These are phyloP conservation scores for Spizellomyces sp. DNA, from an alignment of 192 early-diverging fungal species.

Conservation along the genomic window DNA sequence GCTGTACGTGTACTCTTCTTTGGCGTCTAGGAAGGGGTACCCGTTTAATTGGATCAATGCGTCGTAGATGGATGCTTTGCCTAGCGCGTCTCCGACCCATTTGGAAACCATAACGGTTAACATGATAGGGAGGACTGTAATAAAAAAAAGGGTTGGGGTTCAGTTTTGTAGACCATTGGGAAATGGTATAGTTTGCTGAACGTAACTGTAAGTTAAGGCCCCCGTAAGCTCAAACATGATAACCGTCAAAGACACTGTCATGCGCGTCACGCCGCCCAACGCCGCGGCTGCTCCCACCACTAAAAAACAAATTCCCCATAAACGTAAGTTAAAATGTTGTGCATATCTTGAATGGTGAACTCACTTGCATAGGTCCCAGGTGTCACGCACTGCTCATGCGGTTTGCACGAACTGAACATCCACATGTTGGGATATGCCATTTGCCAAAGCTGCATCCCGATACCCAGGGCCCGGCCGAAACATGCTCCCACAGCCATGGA, in stretches of 20 bases:
- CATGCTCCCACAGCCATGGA: slow-evolving; percentile 92
- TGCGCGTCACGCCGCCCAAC: slow-evolving; percentile 84
- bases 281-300: slow-evolving; percentile 90
- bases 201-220: slow-evolving; percentile 79
- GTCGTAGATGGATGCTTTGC: slow-evolving; percentile 71
- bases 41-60: slow-evolving; percentile 51
- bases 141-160: neutral
- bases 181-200: neutral
- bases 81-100: slow-evolving; percentile 76
- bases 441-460: slow-evolving; percentile 73
- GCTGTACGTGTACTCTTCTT: slow-evolving; percentile 38
- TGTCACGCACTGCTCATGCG: slow-evolving; percentile 82
- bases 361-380: slow-evolving; percentile 88
- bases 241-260: slow-evolving; percentile 78
- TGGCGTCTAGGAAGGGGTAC: slow-evolving; percentile 56
- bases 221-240: slow-evolving; percentile 99
- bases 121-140: slow-evolving; percentile 58
- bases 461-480: slow-evolving; percentile 88
- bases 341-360: neutral
- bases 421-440: slow-evolving; percentile 54
- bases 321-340: neutral
- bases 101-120: slow-evolving; percentile 58
- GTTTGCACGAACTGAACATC: slow-evolving; percentile 77
- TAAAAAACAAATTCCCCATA: neutral
- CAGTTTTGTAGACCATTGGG: neutral